These are phyloP conservation scores for Mayamaea pseudoterrestris DNA, from an alignment of 108 stramenopile genomes.

Conservation along the genomic window DNA sequence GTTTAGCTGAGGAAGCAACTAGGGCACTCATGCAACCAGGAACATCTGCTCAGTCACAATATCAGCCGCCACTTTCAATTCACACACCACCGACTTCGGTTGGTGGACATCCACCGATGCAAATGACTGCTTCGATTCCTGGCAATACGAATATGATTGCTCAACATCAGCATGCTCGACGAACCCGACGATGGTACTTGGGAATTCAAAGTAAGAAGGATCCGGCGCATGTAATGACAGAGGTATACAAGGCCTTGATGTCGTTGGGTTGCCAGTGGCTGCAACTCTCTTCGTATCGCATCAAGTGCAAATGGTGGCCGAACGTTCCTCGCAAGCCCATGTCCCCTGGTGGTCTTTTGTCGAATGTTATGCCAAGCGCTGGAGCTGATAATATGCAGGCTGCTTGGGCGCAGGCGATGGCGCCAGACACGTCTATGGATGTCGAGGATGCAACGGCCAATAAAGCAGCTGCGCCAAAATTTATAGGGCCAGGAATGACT, in stretches of 20 bases:
- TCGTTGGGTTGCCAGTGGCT: constrained; percentile 94
- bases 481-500: constrained; percentile 26
- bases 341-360: not conserved
- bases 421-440: constrained; percentile 5
- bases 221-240: constrained; percentile 99
- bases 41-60: constrained; percentile 7
- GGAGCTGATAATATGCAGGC: constrained; percentile 23
- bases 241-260: constrained; percentile 96
- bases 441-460: no score
- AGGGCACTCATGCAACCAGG: constrained; percentile 64
- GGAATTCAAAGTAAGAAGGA: constrained; percentile 99
- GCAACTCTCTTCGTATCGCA: constrained; percentile 82
- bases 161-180: constrained; percentile 77
- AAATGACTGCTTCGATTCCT: constrained; percentile 84
- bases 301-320: constrained; percentile 94
- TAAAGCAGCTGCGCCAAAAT: constrained; percentile 11
- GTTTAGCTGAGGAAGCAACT: constrained; percentile 72
- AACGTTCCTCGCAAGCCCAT: constrained; percentile 33
- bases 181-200: constrained; percentile 94
- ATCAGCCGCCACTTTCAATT: constrained; percentile 22
- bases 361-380: constrained; percentile 28
- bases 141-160: constrained; percentile 88
- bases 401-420: constrained; percentile 7
- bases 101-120: constrained; percentile 57
- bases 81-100: constrained; percentile 30